Conservation (phyloP, 192 early-diverging fungal species). For the Fimicolochytrium jonesii region DNA sequence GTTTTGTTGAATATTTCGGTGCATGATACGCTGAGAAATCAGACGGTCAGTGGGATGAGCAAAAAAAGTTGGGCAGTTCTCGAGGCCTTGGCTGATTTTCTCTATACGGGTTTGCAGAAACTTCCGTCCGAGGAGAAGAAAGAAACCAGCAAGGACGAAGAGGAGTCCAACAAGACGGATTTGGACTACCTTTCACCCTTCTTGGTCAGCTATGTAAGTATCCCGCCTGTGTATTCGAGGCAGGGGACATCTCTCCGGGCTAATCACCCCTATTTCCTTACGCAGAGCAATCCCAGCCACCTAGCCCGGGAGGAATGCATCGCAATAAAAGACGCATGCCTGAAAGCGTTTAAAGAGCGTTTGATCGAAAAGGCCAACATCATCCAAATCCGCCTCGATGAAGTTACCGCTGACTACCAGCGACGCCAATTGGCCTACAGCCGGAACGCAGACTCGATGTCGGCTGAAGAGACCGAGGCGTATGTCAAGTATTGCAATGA, state of each 20-base stretch:
- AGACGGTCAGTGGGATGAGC: conserved; percentile 31
- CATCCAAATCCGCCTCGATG: conserved; percentile 51
- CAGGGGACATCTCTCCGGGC: no score
- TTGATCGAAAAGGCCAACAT: conserved; percentile 57
- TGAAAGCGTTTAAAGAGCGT: conserved; percentile 48
- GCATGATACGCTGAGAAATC: conserved; percentile 56
- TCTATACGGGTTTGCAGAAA: conserved; percentile 18
- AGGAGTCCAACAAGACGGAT: conserved; percentile 44
- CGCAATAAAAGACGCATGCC: conserved; percentile 47
- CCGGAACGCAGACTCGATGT: conserved; percentile 55
- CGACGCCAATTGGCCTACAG: conserved; percentile 48
- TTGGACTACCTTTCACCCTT: conserved; percentile 59
- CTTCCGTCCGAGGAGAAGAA: conserved; percentile 45
- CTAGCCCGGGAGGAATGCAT: conserved; percentile 43
- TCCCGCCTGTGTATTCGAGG: no score
- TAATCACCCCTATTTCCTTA: no score
- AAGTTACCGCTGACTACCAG: conserved; percentile 54
- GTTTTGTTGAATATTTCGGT: conserved; percentile 44
- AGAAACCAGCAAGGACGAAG: conserved; percentile 52
- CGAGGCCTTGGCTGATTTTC: no score
- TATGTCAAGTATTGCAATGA: conserved; percentile 57
- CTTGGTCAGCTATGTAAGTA: conserved; percentile 53
- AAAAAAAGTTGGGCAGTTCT: background rate
- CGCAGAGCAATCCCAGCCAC: no score
- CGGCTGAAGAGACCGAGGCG: conserved; percentile 55